phyloP scores from a whole-genome alignment of 768 basidiomycete species.

The Dendrothele bispora region DNA sequence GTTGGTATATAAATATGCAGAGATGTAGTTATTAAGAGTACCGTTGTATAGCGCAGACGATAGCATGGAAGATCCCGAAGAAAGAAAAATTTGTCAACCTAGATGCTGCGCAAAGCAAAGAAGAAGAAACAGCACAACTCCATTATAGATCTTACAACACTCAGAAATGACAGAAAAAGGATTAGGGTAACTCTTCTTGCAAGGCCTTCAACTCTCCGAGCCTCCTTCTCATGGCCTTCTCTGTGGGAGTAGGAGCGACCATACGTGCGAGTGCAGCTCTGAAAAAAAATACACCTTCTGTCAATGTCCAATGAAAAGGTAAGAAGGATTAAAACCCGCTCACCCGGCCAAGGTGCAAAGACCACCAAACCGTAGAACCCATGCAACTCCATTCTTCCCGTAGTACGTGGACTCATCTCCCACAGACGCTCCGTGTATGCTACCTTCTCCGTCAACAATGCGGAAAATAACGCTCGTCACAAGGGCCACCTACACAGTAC shows the following conservation, averaged over 20 bases:
- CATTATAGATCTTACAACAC: too few species aligned
- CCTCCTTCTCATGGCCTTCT: constrained; percentile 84
- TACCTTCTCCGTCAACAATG: constrained; percentile 64
- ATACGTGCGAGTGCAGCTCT: constrained; percentile 78
- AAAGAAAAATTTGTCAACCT: too few species aligned
- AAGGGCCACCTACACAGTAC: constrained; percentile 65
- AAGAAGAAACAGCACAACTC: too few species aligned
- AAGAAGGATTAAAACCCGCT: too few species aligned
- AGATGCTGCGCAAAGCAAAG: too few species aligned
- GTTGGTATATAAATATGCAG: too few species aligned
- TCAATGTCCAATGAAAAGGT: too few species aligned
- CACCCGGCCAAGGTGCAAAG: constrained; percentile 66
- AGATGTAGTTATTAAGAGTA: too few species aligned
- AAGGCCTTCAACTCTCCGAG: constrained; percentile 79
- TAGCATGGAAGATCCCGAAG: too few species aligned
- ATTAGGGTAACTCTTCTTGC: constrained; percentile 65
- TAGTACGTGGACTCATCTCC: constrained; percentile 57
- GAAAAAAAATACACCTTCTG: constrained; percentile 31
- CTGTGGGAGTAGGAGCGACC: constrained; percentile 88
- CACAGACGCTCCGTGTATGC: constrained; percentile 41
- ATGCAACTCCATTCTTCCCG: constrained; percentile 89
- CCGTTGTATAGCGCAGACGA: too few species aligned
- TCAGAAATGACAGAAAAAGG: too few species aligned
- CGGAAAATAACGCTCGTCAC: constrained; percentile 88
- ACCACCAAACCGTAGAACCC: constrained; percentile 78